phyloP scores from a whole-genome alignment of 805 yeast species.

The Schwanniomyces pseudopolymorphus region DNA sequence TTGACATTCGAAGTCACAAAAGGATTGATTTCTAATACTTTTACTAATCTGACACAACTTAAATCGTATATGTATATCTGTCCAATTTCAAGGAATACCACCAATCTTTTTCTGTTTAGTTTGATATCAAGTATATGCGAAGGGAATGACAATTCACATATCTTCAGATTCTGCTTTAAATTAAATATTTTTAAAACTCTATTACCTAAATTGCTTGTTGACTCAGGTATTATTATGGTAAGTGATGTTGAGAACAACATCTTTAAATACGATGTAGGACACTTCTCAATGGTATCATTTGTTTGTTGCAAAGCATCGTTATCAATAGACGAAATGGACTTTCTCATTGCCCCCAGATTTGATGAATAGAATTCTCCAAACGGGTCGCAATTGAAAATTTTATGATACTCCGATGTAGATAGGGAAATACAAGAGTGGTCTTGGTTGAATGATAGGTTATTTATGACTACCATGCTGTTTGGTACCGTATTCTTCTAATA shows the following conservation, averaged over 20 bases:
- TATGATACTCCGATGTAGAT: slow-evolving; percentile 30
- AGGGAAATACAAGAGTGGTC: slow-evolving; percentile 40
- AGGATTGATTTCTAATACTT: slow-evolving; percentile 31
- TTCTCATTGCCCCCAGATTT: slow-evolving; percentile 8
- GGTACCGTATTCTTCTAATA: neutral
- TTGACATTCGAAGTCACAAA: slow-evolving; percentile 6
- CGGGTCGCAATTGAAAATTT: slow-evolving; percentile 45
- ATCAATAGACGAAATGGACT: slow-evolving; percentile 12
- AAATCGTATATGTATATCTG: slow-evolving; percentile 89
- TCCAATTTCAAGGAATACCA: slow-evolving; percentile 69
- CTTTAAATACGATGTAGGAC: slow-evolving; percentile 32
- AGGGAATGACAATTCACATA: slow-evolving; percentile 89
- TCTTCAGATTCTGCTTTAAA: slow-evolving; percentile 45
- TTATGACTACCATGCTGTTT: slow-evolving; percentile 20
- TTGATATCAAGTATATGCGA: slow-evolving; percentile 68
- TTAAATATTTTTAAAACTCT: slow-evolving; percentile 39
- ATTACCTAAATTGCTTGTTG: slow-evolving; percentile 18
- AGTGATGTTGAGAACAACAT: slow-evolving; percentile 44
- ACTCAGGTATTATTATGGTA: slow-evolving; percentile 39
- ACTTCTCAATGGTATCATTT: slow-evolving; percentile 4
- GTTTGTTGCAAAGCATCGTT: slow-evolving; percentile 6
- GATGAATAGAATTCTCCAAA: slow-evolving; percentile 43
- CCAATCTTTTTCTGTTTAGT: slow-evolving; percentile 77
- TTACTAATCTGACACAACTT: slow-evolving; percentile 78
- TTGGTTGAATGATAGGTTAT: slow-evolving; percentile 42